These are phyloP conservation scores for Pisolithus sp. DNA, from an alignment of 768 basidiomycete genomes.

Conservation along the genomic window DNA sequence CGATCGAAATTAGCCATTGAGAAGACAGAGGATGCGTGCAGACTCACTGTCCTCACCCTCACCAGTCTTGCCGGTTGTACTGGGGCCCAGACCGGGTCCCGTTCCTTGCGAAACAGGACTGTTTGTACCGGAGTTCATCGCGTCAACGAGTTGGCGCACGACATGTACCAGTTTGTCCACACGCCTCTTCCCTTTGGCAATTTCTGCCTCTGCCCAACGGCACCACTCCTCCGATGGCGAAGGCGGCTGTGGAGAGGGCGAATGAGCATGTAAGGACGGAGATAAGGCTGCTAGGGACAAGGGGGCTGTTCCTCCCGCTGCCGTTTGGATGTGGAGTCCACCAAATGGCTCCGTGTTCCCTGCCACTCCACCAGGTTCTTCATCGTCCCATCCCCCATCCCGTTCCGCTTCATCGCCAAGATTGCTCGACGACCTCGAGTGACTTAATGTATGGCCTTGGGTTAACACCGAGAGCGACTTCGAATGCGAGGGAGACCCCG, in stretches of 20 bases:
- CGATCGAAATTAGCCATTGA: background rate
- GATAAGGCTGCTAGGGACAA: background rate
- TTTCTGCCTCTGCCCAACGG: constrained; percentile 31
- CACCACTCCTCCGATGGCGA: constrained; percentile 21
- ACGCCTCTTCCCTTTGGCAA: constrained; percentile 52
- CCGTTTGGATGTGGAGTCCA: background rate
- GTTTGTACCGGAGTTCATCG: constrained; percentile 38
- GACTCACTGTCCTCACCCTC: constrained; percentile 6
- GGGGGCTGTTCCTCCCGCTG: background rate
- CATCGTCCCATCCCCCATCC: constrained; percentile 25
- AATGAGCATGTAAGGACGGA: background rate
- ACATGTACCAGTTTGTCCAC: constrained; percentile 55
- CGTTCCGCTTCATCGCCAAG: constrained; percentile 21
- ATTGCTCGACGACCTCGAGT: constrained; percentile 25
- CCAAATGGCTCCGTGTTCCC: background rate
- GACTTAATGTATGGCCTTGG: constrained; percentile 12
- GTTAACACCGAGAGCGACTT: constrained; percentile 3
- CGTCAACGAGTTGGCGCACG: constrained; percentile 58
- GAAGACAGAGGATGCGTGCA: constrained; percentile 8
- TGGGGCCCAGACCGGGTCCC: background rate
- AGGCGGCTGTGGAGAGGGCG: constrained; percentile 1
- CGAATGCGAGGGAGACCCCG: constrained; percentile 5
- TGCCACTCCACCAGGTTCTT: constrained; percentile 16
- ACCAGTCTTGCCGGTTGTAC: background rate
- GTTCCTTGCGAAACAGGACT: background rate